Conservation (phyloP, 1,284 basidiomycete species). For the Cutaneotrichosporon cyanovorans region DNA sequence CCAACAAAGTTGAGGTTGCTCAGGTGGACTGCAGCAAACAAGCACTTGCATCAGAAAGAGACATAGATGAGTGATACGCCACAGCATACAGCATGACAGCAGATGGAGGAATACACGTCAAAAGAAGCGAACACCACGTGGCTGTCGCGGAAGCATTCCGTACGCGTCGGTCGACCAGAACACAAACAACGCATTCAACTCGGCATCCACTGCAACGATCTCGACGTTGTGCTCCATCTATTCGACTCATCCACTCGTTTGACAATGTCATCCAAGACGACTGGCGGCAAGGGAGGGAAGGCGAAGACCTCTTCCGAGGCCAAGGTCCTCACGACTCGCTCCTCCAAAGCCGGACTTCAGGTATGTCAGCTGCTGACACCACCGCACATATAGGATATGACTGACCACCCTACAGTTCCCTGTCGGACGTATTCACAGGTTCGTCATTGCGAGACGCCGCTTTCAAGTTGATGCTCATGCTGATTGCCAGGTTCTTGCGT, state of each 20-base stretch:
- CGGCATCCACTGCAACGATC: conserved; percentile 5
- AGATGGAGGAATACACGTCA: no score
- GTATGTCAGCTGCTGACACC: conserved; percentile 48
- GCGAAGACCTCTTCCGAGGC: conserved; percentile 46
- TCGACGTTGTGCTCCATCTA: conserved; percentile 6
- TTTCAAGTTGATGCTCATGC: background rate
- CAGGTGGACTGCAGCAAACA: no score
- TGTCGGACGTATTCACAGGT: conserved; percentile 44
- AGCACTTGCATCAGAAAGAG: background rate
- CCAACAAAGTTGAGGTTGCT: no score
- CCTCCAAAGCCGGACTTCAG: conserved; percentile 75
- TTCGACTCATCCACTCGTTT: conserved; percentile 12
- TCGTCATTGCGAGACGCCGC: background rate
- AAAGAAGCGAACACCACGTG: background rate
- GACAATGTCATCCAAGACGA: conserved; percentile 42
- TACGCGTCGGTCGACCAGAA: no score
- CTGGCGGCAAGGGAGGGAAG: conserved; percentile 48
- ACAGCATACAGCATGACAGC: no score
- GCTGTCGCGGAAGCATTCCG: no score
- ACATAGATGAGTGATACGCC: background rate
- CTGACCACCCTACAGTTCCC: conserved; percentile 30
- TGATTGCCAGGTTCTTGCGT: conserved; percentile 68
- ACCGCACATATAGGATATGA: background rate
- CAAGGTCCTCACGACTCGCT: conserved; percentile 58
- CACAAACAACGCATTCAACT: conserved; percentile 1